These are phyloP conservation scores for Epicoccum nigrum DNA, from an alignment of 2,329 filamentous ascomycete species.

Conservation along the genomic window DNA sequence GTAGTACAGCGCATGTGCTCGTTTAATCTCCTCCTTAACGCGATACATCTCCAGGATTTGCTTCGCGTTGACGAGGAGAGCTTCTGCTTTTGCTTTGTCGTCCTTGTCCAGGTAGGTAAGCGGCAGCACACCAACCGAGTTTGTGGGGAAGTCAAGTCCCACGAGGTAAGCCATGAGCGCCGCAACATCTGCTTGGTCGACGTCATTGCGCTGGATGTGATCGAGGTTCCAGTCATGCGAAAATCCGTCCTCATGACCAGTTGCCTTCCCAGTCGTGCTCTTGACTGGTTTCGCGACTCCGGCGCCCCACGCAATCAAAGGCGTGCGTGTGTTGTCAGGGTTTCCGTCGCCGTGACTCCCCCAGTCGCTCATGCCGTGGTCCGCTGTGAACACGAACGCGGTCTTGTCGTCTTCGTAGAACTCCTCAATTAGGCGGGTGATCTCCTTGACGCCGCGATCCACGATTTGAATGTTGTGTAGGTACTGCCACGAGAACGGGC, in stretches of 20 bases:
- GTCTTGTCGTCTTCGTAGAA: constrained; percentile 87
- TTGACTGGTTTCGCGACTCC: constrained; percentile 78
- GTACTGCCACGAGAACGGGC: constrained; percentile 95
- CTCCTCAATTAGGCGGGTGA: constrained; percentile 77
- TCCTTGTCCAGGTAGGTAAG: constrained; percentile 78
- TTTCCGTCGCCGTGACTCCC: constrained; percentile 99
- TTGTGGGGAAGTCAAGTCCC: constrained; percentile 89
- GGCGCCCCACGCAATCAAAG: constrained; percentile 90
- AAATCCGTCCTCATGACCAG: constrained; percentile 85
- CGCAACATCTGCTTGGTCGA: constrained; percentile 91
- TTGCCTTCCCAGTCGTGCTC: constrained; percentile 63
- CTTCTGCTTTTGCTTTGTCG: constrained; percentile 79
- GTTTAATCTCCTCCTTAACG: constrained; percentile 89
- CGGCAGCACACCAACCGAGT: constrained; percentile 93
- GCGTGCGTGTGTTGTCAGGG: constrained; percentile 94
- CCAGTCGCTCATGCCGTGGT: constrained; percentile 99
- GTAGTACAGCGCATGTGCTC: constrained; percentile 75
- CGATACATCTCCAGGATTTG: constrained; percentile 94
- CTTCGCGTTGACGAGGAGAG: constrained; percentile 81
- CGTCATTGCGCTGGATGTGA: constrained; percentile 83
- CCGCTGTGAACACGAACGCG: constrained; percentile 94
- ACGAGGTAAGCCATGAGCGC: constrained; percentile 93
- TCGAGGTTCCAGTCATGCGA: constrained; percentile 88
- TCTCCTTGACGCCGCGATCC: constrained; percentile 85
- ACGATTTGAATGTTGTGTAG: constrained; percentile 93